Evolutionary conservation across 129 eudicot genomes (phyloP).

Genomic region (Dittrichia graveolens): DNA sequence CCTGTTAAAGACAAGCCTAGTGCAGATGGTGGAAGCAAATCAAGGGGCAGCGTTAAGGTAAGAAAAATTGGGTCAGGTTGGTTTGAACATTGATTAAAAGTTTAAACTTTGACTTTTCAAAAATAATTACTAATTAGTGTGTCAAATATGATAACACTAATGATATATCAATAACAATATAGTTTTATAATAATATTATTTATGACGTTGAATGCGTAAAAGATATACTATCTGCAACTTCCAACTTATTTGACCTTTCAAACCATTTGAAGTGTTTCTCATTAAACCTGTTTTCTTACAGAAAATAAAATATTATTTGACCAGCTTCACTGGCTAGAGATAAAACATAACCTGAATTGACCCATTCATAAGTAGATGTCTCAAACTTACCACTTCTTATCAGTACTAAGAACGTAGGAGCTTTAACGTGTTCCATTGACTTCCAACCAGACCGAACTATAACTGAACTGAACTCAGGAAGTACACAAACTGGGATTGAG

Average conservation of each 20-base stretch:
- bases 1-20: conserved; percentile 78
- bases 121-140: too few species aligned
- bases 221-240: too few species aligned
- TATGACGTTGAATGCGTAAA: too few species aligned
- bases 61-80: neutral
- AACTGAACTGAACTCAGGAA: neutral
- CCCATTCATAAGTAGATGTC: neutral
- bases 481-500: neutral
- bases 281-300: too few species aligned
- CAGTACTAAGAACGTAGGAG: neutral
- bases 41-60: conserved; percentile 73
- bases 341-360: neutral
- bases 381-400: neutral
- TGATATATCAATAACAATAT: too few species aligned
- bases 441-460: neutral
- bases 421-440: neutral
- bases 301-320: neutral
- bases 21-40: conserved; percentile 78
- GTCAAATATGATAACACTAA: too few species aligned
- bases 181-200: too few species aligned
- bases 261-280: too few species aligned
- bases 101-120: too few species aligned
- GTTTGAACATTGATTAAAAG: too few species aligned
- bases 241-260: too few species aligned
- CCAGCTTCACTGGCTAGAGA: neutral